These are phyloP conservation scores for Picochlorum costavermella DNA, from an alignment of 139 green algal genomes.

Conservation along the genomic window DNA sequence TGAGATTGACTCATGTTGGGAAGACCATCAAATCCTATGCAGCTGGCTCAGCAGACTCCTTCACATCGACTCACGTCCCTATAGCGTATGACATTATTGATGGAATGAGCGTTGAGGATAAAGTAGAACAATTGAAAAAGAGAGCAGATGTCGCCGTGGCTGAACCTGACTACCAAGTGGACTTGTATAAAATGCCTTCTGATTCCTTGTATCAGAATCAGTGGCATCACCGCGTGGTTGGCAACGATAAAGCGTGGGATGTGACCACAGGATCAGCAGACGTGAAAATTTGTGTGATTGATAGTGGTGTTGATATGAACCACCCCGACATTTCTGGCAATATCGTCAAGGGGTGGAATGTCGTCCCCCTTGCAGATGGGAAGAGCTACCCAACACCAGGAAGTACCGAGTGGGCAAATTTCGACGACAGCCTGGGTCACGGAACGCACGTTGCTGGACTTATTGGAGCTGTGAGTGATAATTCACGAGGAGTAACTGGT, in stretches of 20 bases:
- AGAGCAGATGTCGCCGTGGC: constrained; percentile 13
- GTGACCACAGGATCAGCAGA: constrained; percentile 6
- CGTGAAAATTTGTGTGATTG: constrained; percentile 60
- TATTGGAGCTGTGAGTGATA: constrained; percentile 16
- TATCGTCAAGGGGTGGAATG: constrained; percentile 38
- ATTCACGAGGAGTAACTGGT: constrained; percentile 14
- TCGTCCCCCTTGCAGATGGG: constrained; percentile 5
- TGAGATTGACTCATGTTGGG: no score
- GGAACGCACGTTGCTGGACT: constrained; percentile 17
- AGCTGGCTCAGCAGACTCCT: background rate
- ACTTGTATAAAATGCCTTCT: constrained; percentile 8
- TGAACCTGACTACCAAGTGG: constrained; percentile 29
- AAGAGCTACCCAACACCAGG: background rate
- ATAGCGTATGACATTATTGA: constrained; percentile 18
- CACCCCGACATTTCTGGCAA: constrained; percentile 53
- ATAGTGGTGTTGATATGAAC: constrained; percentile 46
- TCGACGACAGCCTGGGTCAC: constrained; percentile 8
- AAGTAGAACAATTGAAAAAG: constrained; percentile 21
- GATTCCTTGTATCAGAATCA: constrained; percentile 18
- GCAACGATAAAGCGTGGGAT: constrained; percentile 15
- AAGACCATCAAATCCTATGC: background rate
- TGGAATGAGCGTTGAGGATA: constrained; percentile 10
- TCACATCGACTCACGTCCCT: background rate
- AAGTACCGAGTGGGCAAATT: background rate
- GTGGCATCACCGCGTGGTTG: constrained; percentile 26